Percentiles rank a stretch among this genome's conserved stretches.
Evolutionary conservation across 345 rosid genomes (phyloP).

Genomic region (Cardamine occulta): DNA sequence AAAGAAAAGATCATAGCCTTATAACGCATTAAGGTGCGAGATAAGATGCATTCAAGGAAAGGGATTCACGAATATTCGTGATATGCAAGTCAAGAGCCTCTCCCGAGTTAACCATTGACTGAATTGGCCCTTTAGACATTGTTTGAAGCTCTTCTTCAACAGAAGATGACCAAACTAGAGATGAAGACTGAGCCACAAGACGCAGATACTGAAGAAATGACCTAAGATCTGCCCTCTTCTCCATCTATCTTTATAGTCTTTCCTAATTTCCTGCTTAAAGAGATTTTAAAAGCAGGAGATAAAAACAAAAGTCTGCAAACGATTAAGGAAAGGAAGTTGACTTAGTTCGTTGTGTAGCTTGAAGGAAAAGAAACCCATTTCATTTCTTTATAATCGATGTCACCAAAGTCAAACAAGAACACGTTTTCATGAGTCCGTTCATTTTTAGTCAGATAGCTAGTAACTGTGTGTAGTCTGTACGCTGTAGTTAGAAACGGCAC

Average conservation of each 20-base stretch:
- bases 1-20: conserved; percentile 67
- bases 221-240: conserved; percentile 52
- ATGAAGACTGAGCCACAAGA: conserved; percentile 47
- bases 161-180: conserved; percentile 60
- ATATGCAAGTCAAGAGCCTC: conserved; percentile 53
- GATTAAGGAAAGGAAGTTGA: too few species aligned
- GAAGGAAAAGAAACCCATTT: background rate
- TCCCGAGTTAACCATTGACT: conserved; percentile 66
- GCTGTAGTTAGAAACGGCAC: background rate
- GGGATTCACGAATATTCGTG: conserved; percentile 51
- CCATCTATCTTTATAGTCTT: conserved; percentile 48
- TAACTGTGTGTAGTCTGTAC: conserved; percentile 6
- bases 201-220: conserved; percentile 63
- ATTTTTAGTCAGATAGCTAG: background rate
- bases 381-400: background rate
- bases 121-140: conserved; percentile 59
- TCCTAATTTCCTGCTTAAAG: conserved; percentile 12
- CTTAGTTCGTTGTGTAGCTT: conserved; percentile 38
- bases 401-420: conserved; percentile 34
- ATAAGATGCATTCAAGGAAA: conserved; percentile 46
- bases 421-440: conserved; percentile 17
- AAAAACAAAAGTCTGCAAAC: background rate
- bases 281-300: conserved; percentile 11
- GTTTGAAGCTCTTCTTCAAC: conserved; percentile 56
- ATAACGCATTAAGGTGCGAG: conserved; percentile 46